A percentile compares a stretch with the other conserved stretches of the same genome.
Conservation (phyloP, 495 filamentous ascomycete genomes). For the Trichoderma gamsii region DNA sequence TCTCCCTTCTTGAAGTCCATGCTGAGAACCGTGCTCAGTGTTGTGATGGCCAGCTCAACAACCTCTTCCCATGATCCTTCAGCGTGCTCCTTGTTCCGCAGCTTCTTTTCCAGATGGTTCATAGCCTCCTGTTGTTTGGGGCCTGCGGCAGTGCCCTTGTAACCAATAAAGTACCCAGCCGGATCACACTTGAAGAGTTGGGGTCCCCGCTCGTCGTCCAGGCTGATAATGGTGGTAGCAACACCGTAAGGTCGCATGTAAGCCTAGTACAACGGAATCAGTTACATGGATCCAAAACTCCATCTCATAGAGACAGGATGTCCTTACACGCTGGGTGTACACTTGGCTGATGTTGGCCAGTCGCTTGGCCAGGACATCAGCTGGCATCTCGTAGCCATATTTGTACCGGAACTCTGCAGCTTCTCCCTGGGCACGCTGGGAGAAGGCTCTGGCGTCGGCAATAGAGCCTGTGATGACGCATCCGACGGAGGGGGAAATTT, state of each 20-base stretch:
- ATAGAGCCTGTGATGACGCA: slow-evolving; percentile 99
- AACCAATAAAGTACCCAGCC: slow-evolving; percentile 94
- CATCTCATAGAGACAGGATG: slow-evolving; percentile 10
- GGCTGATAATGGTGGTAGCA: slow-evolving; percentile 85
- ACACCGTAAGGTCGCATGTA: slow-evolving; percentile 98
- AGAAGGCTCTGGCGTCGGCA: slow-evolving; percentile 88
- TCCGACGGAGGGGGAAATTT: slow-evolving; percentile 89
- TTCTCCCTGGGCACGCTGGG: slow-evolving; percentile 86
- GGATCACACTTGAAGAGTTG: slow-evolving; percentile 98
- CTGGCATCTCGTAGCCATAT: slow-evolving; percentile 98
- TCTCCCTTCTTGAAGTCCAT: slow-evolving; percentile 99
- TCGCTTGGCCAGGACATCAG: slow-evolving; percentile 91
- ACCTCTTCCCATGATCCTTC: slow-evolving; percentile 95
- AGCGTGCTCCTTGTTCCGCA: slow-evolving; percentile 97
- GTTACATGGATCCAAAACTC: slow-evolving; percentile 14
- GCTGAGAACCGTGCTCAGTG: slow-evolving; percentile 89
- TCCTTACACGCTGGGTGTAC: slow-evolving; percentile 87
- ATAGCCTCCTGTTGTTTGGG: slow-evolving; percentile 98
- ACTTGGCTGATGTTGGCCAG: slow-evolving; percentile 98
- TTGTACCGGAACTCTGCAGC: slow-evolving; percentile 98
- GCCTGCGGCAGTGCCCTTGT: slow-evolving; percentile 94
- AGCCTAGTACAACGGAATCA: slow-evolving; percentile 49
- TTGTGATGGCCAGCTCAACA: slow-evolving; percentile 90
- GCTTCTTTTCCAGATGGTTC: slow-evolving; percentile 97
- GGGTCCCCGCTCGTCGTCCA: slow-evolving; percentile 89